Conservation (phyloP, 2,329 filamentous ascomycete genomes). For the Microdochium bolleyi region DNA sequence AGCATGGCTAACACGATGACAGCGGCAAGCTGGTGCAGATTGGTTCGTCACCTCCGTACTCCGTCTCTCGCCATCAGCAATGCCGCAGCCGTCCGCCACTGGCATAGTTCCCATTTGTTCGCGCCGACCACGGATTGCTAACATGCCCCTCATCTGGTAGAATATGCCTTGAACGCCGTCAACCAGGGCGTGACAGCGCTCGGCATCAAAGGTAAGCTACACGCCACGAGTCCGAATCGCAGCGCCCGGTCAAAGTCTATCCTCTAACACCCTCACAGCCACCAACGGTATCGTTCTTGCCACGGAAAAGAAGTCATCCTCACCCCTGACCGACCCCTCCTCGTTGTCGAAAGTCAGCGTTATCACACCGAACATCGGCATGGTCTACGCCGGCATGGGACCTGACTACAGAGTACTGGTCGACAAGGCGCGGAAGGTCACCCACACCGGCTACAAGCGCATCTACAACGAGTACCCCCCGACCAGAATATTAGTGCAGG, state of each 20-base stretch:
- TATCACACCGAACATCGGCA: constrained; percentile 98
- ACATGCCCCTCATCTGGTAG: constrained; percentile 36
- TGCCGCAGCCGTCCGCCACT: neutral
- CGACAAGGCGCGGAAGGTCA: constrained; percentile 96
- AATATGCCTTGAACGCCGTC: constrained; percentile 98
- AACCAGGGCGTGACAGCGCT: constrained; percentile 98
- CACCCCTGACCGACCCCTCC: constrained; percentile 88
- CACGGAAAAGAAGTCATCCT: constrained; percentile 99
- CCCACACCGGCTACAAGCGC: constrained; percentile 97
- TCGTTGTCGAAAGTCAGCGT: constrained; percentile 96
- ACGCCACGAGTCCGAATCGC: constrained; percentile 6
- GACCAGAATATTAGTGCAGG: constrained; percentile 96
- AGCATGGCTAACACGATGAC: constrained; percentile 33
- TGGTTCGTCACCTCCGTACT: constrained; percentile 43
- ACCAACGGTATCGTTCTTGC: constrained; percentile 98
- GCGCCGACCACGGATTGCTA: constrained; percentile 3
- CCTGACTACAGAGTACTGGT: constrained; percentile 97
- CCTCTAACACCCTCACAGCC: constrained; percentile 42
- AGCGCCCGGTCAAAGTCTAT: neutral
- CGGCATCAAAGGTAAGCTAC: constrained; percentile 81
- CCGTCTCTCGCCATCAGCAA: neutral
- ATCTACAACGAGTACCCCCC: constrained; percentile 99
- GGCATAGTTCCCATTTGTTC: neutral
- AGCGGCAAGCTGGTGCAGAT: constrained; percentile 99
- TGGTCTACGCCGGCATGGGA: constrained; percentile 99